Evolutionary conservation across 441 rosid species (phyloP).

Genomic region (Mallotus repandus): DNA sequence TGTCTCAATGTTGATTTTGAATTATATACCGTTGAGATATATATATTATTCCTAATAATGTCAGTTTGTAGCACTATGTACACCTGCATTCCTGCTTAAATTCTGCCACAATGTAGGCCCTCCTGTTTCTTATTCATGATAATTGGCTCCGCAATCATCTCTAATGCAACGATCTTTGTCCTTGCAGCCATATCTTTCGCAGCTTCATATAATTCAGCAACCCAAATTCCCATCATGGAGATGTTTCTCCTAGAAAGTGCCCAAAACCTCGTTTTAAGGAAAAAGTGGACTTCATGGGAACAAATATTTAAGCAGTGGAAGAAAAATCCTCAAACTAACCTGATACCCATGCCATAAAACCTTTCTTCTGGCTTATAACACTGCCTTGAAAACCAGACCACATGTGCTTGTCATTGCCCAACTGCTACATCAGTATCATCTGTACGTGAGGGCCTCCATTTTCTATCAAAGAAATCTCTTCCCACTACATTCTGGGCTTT

Average conservation of each 20-base stretch:
- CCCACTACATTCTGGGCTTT: conserved; percentile 38
- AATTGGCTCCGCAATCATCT: neutral
- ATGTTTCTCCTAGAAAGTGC: neutral
- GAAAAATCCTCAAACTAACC: neutral
- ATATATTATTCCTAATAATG: neutral
- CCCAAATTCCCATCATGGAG: neutral
- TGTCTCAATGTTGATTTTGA: too few relatives aligned
- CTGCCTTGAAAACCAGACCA: neutral
- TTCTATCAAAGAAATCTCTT: conserved; percentile 41
- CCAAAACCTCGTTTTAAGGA: neutral
- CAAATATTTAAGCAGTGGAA: neutral
- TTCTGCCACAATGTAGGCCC: neutral
- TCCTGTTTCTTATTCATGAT: neutral
- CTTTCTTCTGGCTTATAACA: neutral
- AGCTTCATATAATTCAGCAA: neutral
- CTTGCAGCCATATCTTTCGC: neutral
- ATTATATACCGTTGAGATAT: too few relatives aligned
- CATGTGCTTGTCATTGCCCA: conserved; percentile 26
- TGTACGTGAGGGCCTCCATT: conserved; percentile 72
- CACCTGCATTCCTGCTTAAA: neutral
- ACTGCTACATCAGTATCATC: conserved; percentile 38
- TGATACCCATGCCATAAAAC: neutral
- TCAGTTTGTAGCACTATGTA: neutral
- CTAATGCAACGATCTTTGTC: neutral
- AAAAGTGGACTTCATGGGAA: neutral